Conservation (phyloP, 768 basidiomycete genomes). For the Phlebiopsis gigantea region DNA sequence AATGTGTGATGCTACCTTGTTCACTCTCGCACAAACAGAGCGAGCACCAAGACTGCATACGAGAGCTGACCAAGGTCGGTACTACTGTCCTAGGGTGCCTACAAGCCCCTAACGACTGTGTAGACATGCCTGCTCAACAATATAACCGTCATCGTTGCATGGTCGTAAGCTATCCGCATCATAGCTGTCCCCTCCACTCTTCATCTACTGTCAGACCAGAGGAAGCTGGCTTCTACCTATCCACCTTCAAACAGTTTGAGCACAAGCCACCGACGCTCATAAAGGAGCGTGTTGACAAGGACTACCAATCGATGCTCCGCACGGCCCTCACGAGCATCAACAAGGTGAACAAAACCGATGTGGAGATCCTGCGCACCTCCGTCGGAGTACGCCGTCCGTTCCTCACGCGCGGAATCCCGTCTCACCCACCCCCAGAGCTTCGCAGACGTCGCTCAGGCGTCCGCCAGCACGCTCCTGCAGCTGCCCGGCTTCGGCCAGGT, state of each 20-base stretch:
- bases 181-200: neutral
- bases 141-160: constrained; percentile 87
- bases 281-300: constrained; percentile 90
- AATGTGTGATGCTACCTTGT: neutral
- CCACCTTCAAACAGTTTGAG: constrained; percentile 90
- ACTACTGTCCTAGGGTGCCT: neutral
- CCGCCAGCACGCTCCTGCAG: constrained; percentile 67
- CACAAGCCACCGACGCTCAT: constrained; percentile 90
- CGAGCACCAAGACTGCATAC: constrained; percentile 87
- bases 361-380: constrained; percentile 85
- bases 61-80: constrained; percentile 83
- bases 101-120: neutral
- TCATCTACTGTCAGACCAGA: constrained; percentile 50
- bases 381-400: constrained; percentile 66
- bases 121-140: constrained; percentile 88
- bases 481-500: constrained; percentile 93
- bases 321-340: constrained; percentile 82
- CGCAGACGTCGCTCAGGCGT: constrained; percentile 69
- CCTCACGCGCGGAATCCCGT: neutral
- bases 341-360: constrained; percentile 97
- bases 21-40: constrained; percentile 42
- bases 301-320: constrained; percentile 77
- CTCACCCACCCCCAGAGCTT: constrained; percentile 60
- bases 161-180: constrained; percentile 54
- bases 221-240: constrained; percentile 88